phyloP scores from a whole-genome alignment of 73 alveolate species.

The Uronychia binucleata region DNA sequence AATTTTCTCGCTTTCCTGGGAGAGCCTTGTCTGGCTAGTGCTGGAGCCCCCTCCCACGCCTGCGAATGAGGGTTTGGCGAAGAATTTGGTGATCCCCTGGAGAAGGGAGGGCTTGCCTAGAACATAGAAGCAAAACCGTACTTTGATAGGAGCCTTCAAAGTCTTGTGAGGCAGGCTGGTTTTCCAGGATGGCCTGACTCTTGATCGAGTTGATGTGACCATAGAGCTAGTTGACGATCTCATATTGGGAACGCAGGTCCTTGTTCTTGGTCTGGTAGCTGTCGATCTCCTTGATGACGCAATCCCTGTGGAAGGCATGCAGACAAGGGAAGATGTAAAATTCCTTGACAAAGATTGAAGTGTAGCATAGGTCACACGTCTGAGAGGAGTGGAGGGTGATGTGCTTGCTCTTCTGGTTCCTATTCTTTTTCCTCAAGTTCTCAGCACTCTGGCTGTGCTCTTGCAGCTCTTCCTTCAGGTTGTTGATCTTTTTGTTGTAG shows the following conservation, averaged over 20 bases:
- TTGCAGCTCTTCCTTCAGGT: conserved; percentile 86
- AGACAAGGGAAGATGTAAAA: conserved; percentile 91
- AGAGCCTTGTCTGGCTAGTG: not conserved
- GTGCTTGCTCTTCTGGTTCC: conserved; percentile 88
- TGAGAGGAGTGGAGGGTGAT: conserved; percentile 81
- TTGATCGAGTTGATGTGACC: conserved; percentile 20
- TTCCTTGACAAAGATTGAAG: conserved; percentile 63
- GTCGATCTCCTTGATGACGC: conserved; percentile 64
- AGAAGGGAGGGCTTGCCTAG: not conserved
- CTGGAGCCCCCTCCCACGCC: not conserved
- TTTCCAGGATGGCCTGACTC: not conserved
- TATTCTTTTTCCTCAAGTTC: conserved; percentile 85
- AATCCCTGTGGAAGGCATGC: conserved; percentile 93
- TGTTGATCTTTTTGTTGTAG: conserved; percentile 89
- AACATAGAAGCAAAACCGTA: not conserved
- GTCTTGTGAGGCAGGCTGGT: conserved; percentile 2
- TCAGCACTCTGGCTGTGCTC: conserved; percentile 92
- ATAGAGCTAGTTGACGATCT: not conserved
- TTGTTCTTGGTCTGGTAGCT: conserved; percentile 53
- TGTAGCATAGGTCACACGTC: conserved; percentile 80
- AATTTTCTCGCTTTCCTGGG: no score
- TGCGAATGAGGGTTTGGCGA: not conserved
- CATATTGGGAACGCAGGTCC: conserved; percentile 1
- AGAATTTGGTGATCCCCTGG: conserved; percentile 1
- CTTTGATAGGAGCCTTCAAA: not conserved